A percentile compares a stretch with the other conserved stretches of the same genome.
Evolutionary conservation across 305 asterid species (phyloP).

Genomic region (Lippia alba): DNA sequence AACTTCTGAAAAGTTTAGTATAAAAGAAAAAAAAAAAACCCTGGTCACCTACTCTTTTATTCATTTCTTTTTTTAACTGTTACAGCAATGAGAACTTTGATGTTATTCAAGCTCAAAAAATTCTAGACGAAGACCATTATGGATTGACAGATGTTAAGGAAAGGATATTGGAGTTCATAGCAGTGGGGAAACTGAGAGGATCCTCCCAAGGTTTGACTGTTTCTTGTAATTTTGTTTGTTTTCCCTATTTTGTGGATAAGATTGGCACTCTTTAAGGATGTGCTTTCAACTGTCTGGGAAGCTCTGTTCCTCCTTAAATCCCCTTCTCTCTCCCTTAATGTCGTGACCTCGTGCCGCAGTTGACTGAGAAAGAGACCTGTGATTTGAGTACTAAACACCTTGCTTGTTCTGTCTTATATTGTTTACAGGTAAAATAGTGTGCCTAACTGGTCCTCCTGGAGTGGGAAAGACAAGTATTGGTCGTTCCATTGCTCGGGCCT

Average conservation of each 20-base stretch:
- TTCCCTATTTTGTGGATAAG: constrained; percentile 31
- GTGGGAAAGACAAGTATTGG: constrained; percentile 99
- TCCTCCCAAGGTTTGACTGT: constrained; percentile 83
- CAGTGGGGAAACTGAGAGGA: constrained; percentile 99
- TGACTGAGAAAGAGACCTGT: constrained; percentile 22
- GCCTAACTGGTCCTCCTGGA: constrained; percentile 99
- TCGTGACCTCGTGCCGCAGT: constrained; percentile 16
- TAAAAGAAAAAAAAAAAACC: constrained; percentile 11
- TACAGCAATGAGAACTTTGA: constrained; percentile 92
- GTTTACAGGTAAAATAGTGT: constrained; percentile 85
- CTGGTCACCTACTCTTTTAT: constrained; percentile 22
- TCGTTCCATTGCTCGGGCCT: constrained; percentile 96
- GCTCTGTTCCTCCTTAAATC: neutral
- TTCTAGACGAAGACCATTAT: constrained; percentile 98
- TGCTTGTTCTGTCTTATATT: constrained; percentile 30
- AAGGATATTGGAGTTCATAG: constrained; percentile 97
- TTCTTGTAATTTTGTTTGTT: constrained; percentile 21
- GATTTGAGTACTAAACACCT: constrained; percentile 22
- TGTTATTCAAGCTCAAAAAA: constrained; percentile 78
- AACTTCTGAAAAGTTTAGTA: constrained; percentile 2
- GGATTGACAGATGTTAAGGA: constrained; percentile 97
- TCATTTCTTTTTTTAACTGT: constrained; percentile 30
- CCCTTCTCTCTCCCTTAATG: neutral
- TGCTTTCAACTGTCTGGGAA: constrained; percentile 16
- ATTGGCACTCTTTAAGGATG: constrained; percentile 30